Conservation (phyloP, 345 rosid genomes). For the Brassica napus region Da-Ae NC_063448.1:9913501-9914000, state of each 20-base stretch:
- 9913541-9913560: slow-evolving; percentile 50
- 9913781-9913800: too few relatives aligned
- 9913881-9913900: slow-evolving; percentile 17
- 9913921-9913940: background rate
- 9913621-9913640: background rate
- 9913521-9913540: slow-evolving; percentile 55
- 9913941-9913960: background rate
- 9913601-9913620: slow-evolving; percentile 23
- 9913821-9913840: too few relatives aligned
- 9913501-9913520: slow-evolving; percentile 45
- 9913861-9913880: slow-evolving; percentile 12
- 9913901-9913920: background rate
- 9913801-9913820: too few relatives aligned
- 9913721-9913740: too few relatives aligned
- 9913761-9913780: too few relatives aligned
- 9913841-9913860: too few relatives aligned
- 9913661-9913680: slow-evolving; percentile 24
- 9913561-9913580: slow-evolving; percentile 40
- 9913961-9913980: background rate
- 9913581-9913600: slow-evolving; percentile 31
- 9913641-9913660: background rate
- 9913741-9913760: too few relatives aligned
- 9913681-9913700: too few relatives aligned
- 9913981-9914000: slow-evolving; percentile 47
- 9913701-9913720: too few relatives aligned